Conservation (phyloP, 495 filamentous ascomycete genomes). For the Hypoxylon crocopeplum region DNA sequence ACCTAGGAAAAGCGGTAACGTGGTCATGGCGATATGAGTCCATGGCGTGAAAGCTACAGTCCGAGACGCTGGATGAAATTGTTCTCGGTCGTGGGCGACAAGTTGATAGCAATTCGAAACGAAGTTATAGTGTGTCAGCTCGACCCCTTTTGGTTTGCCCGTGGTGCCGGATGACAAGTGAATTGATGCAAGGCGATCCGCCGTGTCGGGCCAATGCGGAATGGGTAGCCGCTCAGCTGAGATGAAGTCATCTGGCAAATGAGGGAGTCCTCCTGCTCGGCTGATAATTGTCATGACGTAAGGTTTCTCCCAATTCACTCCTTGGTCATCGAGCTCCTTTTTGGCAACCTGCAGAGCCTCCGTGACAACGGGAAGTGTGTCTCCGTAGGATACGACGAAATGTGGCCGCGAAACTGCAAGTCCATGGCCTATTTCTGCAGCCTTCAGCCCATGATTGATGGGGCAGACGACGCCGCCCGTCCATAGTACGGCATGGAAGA, state of each 20-base stretch:
- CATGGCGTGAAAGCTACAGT: conserved; percentile 49
- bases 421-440: conserved; percentile 36
- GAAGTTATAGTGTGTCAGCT: conserved; percentile 75
- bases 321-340: conserved; percentile 16
- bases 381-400: conserved; percentile 43
- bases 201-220: conserved; percentile 42
- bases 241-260: conserved; percentile 35
- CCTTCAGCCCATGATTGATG: conserved; percentile 35
- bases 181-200: conserved; percentile 31
- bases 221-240: conserved; percentile 38
- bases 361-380: conserved; percentile 6
- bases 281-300: conserved; percentile 32
- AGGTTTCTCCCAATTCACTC: conserved; percentile 28
- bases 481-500: conserved; percentile 41
- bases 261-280: conserved; percentile 10
- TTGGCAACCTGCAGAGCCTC: conserved; percentile 29
- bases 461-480: conserved; percentile 36
- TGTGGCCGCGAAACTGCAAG: conserved; percentile 36
- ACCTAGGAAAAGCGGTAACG: conserved; percentile 43
- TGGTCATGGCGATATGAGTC: conserved; percentile 49
- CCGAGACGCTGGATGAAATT: conserved; percentile 35
- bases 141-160: conserved; percentile 78
- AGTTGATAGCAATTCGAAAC: conserved; percentile 61
- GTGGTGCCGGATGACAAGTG: conserved; percentile 65
- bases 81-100: conserved; percentile 39